Base-by-base conservation (phyloP, 2,329 filamentous ascomycete species). In the Diplocarpon rosae region DNA sequence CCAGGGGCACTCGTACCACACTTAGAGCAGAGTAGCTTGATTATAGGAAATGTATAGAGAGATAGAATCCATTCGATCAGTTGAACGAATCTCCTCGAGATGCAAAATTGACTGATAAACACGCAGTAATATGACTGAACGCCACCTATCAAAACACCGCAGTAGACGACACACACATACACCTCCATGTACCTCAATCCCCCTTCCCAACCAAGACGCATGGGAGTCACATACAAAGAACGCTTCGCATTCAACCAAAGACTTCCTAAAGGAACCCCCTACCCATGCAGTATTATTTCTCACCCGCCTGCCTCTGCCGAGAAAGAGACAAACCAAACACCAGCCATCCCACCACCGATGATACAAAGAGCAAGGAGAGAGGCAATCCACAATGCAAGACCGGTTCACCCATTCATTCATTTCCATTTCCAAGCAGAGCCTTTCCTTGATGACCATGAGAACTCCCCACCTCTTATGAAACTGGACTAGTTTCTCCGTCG, bases 121-220 rank as follows among this genome's bases (percentile, higher is more conserved):
- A 30, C 40, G 40, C 40, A 42, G 37, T 16, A 37, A 13, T 30
- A 27, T 24, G 20, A 43, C 28, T 32, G 27, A 51, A 52, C 50
- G 50, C 52, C 49, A 39, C 50, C 46, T 51, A 51, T 52, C 47
- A 52, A 51, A 54, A 52, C 50, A 54, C 50, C 48, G 28, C 43
- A 44, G 39, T 16, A 39, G 32, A 39, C 38, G 30, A 49, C 42
- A 45, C 47, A 46, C 37, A 24, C 20, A 49, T 46, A 46, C 16
- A 43, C 43, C 37, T 35, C 34, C 41, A 28, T 16, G 42, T 29
- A 30, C 37, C 5, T 39, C 39, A 20, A 28, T 34, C 30, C 15
- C 31, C 35, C 28, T 20, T 24, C 24, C 40, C 27, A 27, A 43
- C 24, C 31, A 10, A 37, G 15, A 32, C 34, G 30, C 14, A 24